Conservation (phyloP, 768 basidiomycete species). For the Neoboletus subvelutipes region DNA sequence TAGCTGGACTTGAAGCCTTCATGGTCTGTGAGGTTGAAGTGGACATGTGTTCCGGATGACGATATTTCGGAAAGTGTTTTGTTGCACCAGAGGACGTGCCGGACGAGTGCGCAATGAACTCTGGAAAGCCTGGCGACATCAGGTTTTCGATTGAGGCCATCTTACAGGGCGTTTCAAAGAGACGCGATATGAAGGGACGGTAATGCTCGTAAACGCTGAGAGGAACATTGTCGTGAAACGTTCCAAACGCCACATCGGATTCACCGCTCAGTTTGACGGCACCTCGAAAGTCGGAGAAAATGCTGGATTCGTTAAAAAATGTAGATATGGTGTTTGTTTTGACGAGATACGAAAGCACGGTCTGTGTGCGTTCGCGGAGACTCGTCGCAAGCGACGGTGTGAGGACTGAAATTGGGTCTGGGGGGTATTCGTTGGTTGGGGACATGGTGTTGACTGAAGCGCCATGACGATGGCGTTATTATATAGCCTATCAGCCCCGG, state of each 20-base stretch:
- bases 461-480: background rate
- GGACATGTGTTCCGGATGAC: conserved; percentile 23
- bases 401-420: conserved; percentile 13
- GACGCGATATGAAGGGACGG: conserved; percentile 19
- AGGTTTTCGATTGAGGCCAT: conserved; percentile 19
- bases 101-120: conserved; percentile 23
- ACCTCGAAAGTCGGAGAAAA: conserved; percentile 16
- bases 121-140: conserved; percentile 23
- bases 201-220: conserved; percentile 19
- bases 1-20: conserved; percentile 11
- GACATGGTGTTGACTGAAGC: background rate
- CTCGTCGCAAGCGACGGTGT: conserved; percentile 11
- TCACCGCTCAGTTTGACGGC: background rate
- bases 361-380: conserved; percentile 22
- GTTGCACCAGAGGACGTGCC: conserved; percentile 17
- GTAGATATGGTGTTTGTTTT: conserved; percentile 19
- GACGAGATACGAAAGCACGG: conserved; percentile 24
- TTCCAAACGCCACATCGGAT: background rate
- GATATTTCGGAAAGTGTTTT: conserved; percentile 22
- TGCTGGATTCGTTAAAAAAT: conserved; percentile 15
- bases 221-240: conserved; percentile 18
- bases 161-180: conserved; percentile 22
- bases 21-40: conserved; percentile 12
- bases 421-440: conserved; percentile 11
- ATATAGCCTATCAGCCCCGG: background rate